These are phyloP conservation scores for Pythium brassicae DNA, from an alignment of 352 stramenopile genomes.

Conservation along the genomic window DNA sequence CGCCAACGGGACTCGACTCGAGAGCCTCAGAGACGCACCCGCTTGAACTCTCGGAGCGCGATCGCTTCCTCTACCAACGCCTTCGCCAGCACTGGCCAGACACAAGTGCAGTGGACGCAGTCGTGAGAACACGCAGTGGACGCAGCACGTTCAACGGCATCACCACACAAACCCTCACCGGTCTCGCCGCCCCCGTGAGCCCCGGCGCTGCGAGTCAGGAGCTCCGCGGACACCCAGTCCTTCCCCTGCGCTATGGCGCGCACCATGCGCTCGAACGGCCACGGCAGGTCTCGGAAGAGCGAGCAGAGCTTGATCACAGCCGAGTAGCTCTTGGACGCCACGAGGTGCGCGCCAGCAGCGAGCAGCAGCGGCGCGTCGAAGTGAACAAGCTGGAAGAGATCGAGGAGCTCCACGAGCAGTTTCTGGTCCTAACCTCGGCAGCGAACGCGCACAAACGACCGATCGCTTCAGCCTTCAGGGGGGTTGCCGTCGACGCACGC, in stretches of 20 bases:
- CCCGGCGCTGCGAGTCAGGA: constrained; percentile 40
- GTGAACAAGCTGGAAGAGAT: constrained; percentile 45
- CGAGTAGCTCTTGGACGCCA: constrained; percentile 38
- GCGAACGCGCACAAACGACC: background rate
- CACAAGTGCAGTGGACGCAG: too few species aligned
- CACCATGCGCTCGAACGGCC: constrained; percentile 31
- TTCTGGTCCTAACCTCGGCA: constrained; percentile 35
- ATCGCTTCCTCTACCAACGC: constrained; percentile 52
- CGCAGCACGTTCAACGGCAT: too few species aligned
- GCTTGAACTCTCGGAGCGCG: constrained; percentile 49
- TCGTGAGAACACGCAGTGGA: too few species aligned
- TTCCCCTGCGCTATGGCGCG: constrained; percentile 37
- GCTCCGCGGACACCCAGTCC: constrained; percentile 57
- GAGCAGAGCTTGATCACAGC: constrained; percentile 45
- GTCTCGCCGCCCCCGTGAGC: background rate
- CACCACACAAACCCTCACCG: too few species aligned
- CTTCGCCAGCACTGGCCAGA: constrained; percentile 22
- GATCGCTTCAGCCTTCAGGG: background rate
- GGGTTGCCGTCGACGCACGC: too few species aligned
- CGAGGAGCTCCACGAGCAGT: constrained; percentile 52
- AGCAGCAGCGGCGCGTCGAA: constrained; percentile 21
- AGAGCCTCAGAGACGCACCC: constrained; percentile 33
- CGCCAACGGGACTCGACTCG: too few species aligned
- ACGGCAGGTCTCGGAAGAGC: constrained; percentile 27
- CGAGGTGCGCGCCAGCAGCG: constrained; percentile 17